Base-by-base conservation (phyloP, 2,329 filamentous ascomycete species). In the Atkinsonella hypoxylon region DNA sequence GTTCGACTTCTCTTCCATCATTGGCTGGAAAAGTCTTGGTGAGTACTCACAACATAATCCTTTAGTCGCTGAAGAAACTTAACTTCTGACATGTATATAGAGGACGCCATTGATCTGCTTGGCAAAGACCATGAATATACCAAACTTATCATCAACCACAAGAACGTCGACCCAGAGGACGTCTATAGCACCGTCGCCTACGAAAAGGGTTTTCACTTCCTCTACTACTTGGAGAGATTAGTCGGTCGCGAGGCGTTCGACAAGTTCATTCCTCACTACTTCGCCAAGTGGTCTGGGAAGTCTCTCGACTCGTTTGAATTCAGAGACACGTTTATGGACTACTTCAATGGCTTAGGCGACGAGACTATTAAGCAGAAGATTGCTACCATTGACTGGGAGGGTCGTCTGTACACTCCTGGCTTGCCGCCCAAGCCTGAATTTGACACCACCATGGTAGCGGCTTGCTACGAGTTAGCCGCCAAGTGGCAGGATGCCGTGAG, bases 301-400 rank as follows among this genome's bases (percentile, higher is more conserved):
- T 95, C 89, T 2, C 77, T 98, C 8, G 89, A 96, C 68, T 94
- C 88, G 2, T 95, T 87, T 60, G 88, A 97, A 62, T 98, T 98
- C 78, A 95, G 91, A 65, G 75, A 84, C 47, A 94, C 88, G 1
- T 83, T 96, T 48, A 65, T 95, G 36, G 79, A 86, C 55, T 97
- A 95, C 74, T 97, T 96, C 67, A 72, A 77, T 53, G 70, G 69
- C 2, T 70, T 78, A 2, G 77, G 76, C 26, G 87, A 95, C 61
- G 69, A 76, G 2, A 75, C 78, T 3, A 71, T 81, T 52, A 72
- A 75, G 64, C 75, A 81, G 57, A 83, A 85, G 59, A 74, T 93
- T 34, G 75, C 79, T 4, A 72, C 77, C 8, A 82, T 98, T 46
- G 87, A 96, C 66, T 98, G 93, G 93, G 83, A 97, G 53, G 79